A percentile compares a stretch with the other conserved stretches of the same genome.
These are phyloP conservation scores for Alternaria novae-zelandiae DNA, from an alignment of 2,329 filamentous ascomycete species.

Conservation along the genomic window DNA sequence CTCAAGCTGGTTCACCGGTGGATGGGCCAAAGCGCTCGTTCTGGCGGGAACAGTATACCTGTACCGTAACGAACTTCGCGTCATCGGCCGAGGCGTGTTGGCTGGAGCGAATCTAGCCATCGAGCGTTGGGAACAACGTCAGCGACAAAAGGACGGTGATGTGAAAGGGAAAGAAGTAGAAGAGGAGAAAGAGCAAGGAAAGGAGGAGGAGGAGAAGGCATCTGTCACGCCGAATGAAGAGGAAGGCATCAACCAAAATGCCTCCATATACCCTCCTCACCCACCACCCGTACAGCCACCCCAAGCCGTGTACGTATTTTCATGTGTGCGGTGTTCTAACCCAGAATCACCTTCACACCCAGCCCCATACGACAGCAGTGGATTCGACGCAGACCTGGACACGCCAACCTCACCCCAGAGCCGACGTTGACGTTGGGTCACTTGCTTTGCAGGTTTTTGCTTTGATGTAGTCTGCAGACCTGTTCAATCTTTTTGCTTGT, in stretches of 20 bases:
- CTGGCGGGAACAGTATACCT: neutral
- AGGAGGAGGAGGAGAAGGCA: neutral
- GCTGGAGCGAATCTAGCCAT: neutral
- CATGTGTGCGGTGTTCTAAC: neutral
- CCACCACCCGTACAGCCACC: neutral
- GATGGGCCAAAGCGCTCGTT: neutral
- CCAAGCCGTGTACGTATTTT: neutral
- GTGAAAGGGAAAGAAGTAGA: neutral
- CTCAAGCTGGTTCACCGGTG: neutral
- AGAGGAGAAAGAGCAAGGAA: neutral
- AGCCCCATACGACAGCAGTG: neutral
- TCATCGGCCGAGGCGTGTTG: neutral
- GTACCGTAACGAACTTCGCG: neutral
- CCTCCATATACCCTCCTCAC: neutral
- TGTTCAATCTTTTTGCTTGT: neutral
- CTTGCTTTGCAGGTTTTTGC: neutral
- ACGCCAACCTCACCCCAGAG: neutral
- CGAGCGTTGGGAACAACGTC: neutral
- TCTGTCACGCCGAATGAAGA: neutral
- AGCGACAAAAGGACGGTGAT: neutral
- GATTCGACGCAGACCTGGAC: neutral
- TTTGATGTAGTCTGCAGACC: neutral
- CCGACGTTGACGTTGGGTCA: neutral
- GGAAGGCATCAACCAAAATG: neutral
- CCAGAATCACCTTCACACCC: neutral